These are phyloP conservation scores for Xanthoconium separans DNA, from an alignment of 1,284 basidiomycete genomes.

Conservation along the genomic window DNA sequence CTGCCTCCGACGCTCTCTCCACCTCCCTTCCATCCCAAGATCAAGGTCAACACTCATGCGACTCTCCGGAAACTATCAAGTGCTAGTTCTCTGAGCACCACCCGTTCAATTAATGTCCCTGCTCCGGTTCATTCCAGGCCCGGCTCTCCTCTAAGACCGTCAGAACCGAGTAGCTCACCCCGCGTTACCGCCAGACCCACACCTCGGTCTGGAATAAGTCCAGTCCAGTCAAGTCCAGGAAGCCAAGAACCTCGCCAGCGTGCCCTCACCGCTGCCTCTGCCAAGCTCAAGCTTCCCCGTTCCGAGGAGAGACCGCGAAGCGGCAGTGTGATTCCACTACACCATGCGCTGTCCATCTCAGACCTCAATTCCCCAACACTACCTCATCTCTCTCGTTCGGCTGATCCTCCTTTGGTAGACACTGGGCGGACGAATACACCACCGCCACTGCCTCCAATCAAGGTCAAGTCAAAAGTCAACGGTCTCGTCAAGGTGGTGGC, in stretches of 20 bases:
- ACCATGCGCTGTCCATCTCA: constrained; percentile 35
- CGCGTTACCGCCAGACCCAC: constrained; percentile 25
- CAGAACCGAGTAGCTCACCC: constrained; percentile 15
- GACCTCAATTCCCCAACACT: constrained; percentile 16
- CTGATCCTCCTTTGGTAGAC: constrained; percentile 15
- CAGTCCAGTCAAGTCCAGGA: constrained; percentile 4
- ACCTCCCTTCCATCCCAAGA: constrained; percentile 46
- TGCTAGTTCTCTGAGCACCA: constrained; percentile 23
- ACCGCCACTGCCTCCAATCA: constrained; percentile 25
- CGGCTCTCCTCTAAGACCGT: constrained; percentile 42
- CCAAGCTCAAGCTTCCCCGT: constrained; percentile 23
- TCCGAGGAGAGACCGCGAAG: constrained; percentile 30
- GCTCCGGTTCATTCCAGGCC: constrained; percentile 31
- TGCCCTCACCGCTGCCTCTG: constrained; percentile 33
- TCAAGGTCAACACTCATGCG: constrained; percentile 58
- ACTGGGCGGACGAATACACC: constrained; percentile 7
- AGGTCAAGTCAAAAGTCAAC: constrained; percentile 59
- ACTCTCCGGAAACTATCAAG: constrained; percentile 44
- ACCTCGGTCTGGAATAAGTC: constrained; percentile 27
- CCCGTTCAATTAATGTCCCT: constrained; percentile 17
- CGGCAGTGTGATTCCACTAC: constrained; percentile 35
- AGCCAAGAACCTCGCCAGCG: constrained; percentile 37
- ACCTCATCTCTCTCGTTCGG: constrained; percentile 23
- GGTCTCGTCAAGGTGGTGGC: constrained; percentile 42
- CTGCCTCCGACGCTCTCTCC: constrained; percentile 35